phyloP scores from a whole-genome alignment of 1,284 basidiomycete genomes.

The Ceratobasidium theobromae region DNA sequence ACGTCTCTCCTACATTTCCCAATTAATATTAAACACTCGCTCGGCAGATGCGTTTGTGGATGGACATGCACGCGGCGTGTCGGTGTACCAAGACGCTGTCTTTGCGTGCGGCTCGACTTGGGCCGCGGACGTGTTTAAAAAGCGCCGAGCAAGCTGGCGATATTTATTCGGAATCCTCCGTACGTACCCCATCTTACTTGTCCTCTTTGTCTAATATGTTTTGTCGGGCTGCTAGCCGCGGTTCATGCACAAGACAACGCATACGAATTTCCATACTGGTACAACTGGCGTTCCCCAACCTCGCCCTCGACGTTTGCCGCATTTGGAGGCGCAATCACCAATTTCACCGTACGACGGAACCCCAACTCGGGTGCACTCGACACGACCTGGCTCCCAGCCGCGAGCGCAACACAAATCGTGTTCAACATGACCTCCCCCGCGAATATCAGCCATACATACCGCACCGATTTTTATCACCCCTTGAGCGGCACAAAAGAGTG shows the following conservation, averaged over 20 bases:
- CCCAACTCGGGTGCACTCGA: background rate
- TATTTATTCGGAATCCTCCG: constrained; percentile 23
- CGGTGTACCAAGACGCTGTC: constrained; percentile 6
- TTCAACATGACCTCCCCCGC: constrained; percentile 14
- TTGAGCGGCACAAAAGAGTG: constrained; percentile 7
- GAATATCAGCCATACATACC: constrained; percentile 3
- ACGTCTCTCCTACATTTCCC: too few species aligned
- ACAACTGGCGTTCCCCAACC: background rate
- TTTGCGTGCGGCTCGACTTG: constrained; percentile 14
- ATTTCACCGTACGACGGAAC: background rate
- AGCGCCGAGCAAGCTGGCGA: background rate
- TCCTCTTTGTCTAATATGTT: background rate
- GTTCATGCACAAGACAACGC: constrained; percentile 23
- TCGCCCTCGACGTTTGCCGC: constrained; percentile 7
- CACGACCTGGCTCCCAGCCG: background rate
- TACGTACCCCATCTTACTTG: background rate
- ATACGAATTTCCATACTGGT: constrained; percentile 12
- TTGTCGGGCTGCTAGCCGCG: background rate
- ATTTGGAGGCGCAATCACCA: constrained; percentile 12
- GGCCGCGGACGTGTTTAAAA: background rate
- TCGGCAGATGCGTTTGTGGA: background rate
- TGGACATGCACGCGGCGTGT: constrained; percentile 11
- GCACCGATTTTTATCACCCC: background rate
- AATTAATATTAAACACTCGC: background rate
- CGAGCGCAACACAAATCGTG: background rate